These are phyloP conservation scores for Fraxinus cuspidata DNA, from an alignment of 257 asterid genomes.

Conservation along the genomic window DNA sequence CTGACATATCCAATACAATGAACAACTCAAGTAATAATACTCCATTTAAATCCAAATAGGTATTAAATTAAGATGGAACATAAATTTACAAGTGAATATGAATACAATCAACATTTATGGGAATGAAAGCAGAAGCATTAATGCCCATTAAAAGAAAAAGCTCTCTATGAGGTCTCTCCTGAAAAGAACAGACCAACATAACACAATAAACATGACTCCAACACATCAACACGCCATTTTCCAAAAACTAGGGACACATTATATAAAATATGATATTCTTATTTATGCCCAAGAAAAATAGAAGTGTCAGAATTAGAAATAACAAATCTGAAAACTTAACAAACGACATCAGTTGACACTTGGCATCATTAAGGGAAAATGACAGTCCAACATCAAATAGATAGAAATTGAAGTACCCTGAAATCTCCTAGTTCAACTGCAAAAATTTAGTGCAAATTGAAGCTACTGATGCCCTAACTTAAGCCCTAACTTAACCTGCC, in stretches of 20 bases:
- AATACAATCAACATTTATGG: neutral
- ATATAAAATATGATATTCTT: no score
- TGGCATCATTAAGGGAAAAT: neutral
- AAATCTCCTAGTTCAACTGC: neutral
- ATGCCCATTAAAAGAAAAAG: neutral
- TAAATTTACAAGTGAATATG: neutral
- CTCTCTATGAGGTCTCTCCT: neutral
- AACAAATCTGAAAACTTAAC: neutral
- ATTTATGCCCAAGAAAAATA: no score
- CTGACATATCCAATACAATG: slow-evolving; percentile 4
- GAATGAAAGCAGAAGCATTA: neutral
- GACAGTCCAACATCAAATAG: neutral
- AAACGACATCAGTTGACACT: neutral
- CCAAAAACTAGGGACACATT: neutral
- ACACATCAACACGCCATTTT: neutral
- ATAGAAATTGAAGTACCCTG: neutral
- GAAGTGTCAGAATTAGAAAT: neutral
- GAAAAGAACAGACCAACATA: neutral
- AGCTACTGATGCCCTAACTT: no score
- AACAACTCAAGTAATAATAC: slow-evolving; percentile 10
- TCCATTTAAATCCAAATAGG: neutral
- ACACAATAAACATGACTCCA: neutral
- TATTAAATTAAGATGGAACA: slow-evolving; percentile 1
- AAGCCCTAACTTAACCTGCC: no score
- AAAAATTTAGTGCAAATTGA: no score